Evolutionary conservation across 2,329 filamentous ascomycete species (phyloP).

Genomic region (Clonostachys sp.): DNA sequence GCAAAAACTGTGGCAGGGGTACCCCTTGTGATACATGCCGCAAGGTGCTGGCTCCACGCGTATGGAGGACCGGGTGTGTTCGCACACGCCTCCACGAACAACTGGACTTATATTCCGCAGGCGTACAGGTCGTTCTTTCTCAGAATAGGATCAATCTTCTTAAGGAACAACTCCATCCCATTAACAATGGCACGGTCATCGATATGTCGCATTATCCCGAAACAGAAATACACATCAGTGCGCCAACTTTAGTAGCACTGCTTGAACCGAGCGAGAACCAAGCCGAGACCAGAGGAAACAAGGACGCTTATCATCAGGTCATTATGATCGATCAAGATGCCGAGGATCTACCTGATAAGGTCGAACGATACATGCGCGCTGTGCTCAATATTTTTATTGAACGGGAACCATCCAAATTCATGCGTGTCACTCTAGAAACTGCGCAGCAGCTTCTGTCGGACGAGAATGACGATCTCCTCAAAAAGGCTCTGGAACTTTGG

Average conservation of each 20-base stretch:
- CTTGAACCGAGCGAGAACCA: constrained; percentile 28
- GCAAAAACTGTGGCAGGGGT: constrained; percentile 63
- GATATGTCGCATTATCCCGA: constrained; percentile 58
- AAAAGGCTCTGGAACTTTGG: constrained; percentile 59
- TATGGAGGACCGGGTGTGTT: constrained; percentile 63
- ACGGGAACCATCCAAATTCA: constrained; percentile 55
- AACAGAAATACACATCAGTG: constrained; percentile 34
- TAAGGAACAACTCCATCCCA: constrained; percentile 44
- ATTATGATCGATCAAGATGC: constrained; percentile 58
- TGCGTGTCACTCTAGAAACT: constrained; percentile 53
- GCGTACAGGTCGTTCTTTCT: constrained; percentile 57
- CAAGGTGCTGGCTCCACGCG: constrained; percentile 57
- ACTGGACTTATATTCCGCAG: constrained; percentile 59
- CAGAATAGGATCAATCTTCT: constrained; percentile 53
- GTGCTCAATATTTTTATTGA: constrained; percentile 53
- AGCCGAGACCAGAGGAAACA: constrained; percentile 23
- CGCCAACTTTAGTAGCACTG: constrained; percentile 23
- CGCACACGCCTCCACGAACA: constrained; percentile 58
- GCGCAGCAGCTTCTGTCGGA: constrained; percentile 39
- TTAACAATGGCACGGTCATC: constrained; percentile 43
- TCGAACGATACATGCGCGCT: constrained; percentile 57
- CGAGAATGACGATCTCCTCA: constrained; percentile 48
- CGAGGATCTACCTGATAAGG: constrained; percentile 54
- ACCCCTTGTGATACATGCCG: constrained; percentile 59
- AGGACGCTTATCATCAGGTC: constrained; percentile 25